A percentile compares a stretch with the other conserved stretches of the same genome.
Conservation (phyloP, 73 alveolate species). For the Breviolum minutum region DNA sequence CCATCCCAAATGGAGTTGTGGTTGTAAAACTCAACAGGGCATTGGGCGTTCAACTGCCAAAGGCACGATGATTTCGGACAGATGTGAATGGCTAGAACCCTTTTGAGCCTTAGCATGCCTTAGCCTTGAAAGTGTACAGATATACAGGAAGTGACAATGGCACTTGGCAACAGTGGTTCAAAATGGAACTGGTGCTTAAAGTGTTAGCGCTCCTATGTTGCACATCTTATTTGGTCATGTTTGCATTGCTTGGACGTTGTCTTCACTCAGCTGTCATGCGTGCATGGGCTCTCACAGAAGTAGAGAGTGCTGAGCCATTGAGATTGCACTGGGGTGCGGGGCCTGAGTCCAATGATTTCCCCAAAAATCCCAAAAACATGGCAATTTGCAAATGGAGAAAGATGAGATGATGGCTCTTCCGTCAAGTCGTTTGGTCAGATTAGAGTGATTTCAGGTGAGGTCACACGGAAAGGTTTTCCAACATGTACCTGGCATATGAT, state of each 20-base stretch:
- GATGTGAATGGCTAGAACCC: neutral
- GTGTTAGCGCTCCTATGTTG: too few species aligned
- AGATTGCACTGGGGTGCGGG: neutral
- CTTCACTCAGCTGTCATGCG: too few species aligned
- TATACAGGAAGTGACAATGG: conserved; percentile 8
- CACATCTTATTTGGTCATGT: too few species aligned
- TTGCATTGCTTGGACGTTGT: too few species aligned
- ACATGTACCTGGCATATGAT: too few species aligned
- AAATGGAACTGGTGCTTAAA: neutral
- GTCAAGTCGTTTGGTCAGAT: too few species aligned
- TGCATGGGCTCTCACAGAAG: too few species aligned
- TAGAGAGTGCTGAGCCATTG: neutral
- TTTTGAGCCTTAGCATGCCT: neutral
- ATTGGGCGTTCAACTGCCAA: conserved; percentile 97
- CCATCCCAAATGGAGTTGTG: conserved; percentile 97
- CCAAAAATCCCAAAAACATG: too few species aligned
- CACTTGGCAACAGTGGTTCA: conserved; percentile 5
- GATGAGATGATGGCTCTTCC: too few species aligned
- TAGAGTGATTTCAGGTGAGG: too few species aligned
- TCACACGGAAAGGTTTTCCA: too few species aligned
- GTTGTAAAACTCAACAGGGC: conserved; percentile 97
- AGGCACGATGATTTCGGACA: conserved; percentile 77
- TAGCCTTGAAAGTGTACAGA: conserved; percentile 30
- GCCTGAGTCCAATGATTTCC: neutral
- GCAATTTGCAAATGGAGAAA: too few species aligned